Conservation (phyloP, 495 filamentous ascomycete species). For the Xylaria intraflava region DNA sequence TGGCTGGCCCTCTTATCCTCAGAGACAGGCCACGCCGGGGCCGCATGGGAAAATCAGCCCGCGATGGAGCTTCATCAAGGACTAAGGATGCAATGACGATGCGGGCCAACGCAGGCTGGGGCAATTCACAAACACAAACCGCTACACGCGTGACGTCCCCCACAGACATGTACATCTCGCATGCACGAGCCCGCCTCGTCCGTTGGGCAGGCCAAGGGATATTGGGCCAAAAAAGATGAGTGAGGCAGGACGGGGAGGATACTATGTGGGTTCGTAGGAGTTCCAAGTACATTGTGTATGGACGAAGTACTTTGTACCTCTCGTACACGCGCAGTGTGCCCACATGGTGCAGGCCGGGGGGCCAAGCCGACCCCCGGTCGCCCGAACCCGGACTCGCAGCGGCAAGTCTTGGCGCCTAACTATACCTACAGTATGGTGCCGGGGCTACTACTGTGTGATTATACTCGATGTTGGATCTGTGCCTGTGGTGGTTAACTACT, state of each 20-base stretch:
- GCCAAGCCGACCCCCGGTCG: too few relatives aligned
- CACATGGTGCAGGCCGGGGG: not conserved
- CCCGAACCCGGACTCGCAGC: slow-evolving; percentile 1
- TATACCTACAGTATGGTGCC: too few relatives aligned
- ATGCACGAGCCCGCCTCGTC: not conserved
- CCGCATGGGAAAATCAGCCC: slow-evolving; percentile 27
- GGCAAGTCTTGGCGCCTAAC: not conserved
- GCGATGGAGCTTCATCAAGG: slow-evolving; percentile 13
- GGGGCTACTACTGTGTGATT: too few relatives aligned
- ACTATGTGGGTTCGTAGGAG: too few relatives aligned
- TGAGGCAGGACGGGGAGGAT: not conserved
- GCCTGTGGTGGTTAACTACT: too few relatives aligned
- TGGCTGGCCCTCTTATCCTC: slow-evolving; percentile 29
- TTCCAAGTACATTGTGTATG: too few relatives aligned
- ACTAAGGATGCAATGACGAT: slow-evolving; percentile 20
- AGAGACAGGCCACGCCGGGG: slow-evolving; percentile 16
- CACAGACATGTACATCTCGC: not conserved
- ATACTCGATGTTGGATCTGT: too few relatives aligned
- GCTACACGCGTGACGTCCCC: too few relatives aligned
- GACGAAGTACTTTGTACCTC: too few relatives aligned
- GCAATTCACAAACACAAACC: too few relatives aligned
- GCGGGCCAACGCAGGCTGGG: slow-evolving; percentile 23
- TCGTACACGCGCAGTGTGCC: too few relatives aligned
- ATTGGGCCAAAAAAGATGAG: not conserved
- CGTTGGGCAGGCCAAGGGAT: slow-evolving; percentile 1